Percentiles rank a stretch among this genome's conserved stretches.
Conservation (phyloP, 2,329 filamentous ascomycete genomes). For the Aspergillus fumigatus region DNA sequence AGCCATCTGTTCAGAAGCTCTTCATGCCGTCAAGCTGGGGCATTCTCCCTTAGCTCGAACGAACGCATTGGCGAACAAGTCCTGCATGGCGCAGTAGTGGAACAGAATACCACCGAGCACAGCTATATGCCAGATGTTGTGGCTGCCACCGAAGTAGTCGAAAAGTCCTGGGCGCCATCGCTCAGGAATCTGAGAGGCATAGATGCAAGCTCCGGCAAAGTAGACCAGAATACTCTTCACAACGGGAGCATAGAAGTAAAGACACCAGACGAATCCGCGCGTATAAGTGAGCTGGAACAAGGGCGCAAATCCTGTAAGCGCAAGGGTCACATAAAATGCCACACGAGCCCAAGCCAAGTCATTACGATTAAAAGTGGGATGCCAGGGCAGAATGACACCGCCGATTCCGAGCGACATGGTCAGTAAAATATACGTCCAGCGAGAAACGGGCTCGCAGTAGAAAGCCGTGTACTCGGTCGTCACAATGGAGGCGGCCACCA, state of each 20-base stretch:
- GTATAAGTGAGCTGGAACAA: slow-evolving; percentile 77
- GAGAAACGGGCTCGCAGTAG: slow-evolving; percentile 88
- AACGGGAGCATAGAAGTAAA: slow-evolving; percentile 84
- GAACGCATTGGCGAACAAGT: slow-evolving; percentile 81
- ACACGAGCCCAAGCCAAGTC: slow-evolving; percentile 95
- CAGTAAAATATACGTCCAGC: slow-evolving; percentile 77
- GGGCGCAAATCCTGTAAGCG: slow-evolving; percentile 82
- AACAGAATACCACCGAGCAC: slow-evolving; percentile 95
- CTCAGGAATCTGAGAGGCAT: slow-evolving; percentile 89
- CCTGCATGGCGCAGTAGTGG: slow-evolving; percentile 93
- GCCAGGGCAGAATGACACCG: slow-evolving; percentile 91
- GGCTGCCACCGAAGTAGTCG: slow-evolving; percentile 90
- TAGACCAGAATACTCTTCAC: slow-evolving; percentile 84
- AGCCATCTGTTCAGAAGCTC: background rate
- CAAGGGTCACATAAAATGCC: slow-evolving; percentile 83
- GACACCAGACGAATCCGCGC: slow-evolving; percentile 73
- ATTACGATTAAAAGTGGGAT: slow-evolving; percentile 84
- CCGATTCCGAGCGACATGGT: slow-evolving; percentile 78
- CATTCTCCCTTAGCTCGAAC: slow-evolving; percentile 55
- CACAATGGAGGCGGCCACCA: slow-evolving; percentile 92
- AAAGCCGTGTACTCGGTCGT: slow-evolving; percentile 98
- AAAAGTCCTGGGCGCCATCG: slow-evolving; percentile 89
- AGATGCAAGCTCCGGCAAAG: slow-evolving; percentile 75
- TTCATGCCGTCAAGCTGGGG: slow-evolving; percentile 26
- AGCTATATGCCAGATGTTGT: slow-evolving; percentile 96